Evolutionary conservation across 805 yeast genomes (phyloP).

Genomic region (Wickerhamomyces bovis): DNA sequence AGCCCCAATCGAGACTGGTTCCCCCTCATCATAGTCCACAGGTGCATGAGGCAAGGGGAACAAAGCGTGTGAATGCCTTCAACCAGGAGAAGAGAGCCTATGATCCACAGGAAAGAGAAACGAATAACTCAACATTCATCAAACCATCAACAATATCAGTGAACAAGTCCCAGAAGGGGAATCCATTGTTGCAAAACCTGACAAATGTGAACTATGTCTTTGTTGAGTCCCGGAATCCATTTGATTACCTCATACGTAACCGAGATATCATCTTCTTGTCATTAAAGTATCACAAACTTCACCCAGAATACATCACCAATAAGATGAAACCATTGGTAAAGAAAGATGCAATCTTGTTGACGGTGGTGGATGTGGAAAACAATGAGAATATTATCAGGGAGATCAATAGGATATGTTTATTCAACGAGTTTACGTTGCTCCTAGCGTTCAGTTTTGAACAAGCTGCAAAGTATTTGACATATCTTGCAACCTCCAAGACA

Average conservation of each 20-base stretch:
- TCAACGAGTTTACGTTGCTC: conserved; percentile 34
- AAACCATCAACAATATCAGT: conserved; percentile 41
- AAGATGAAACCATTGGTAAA: conserved; percentile 39
- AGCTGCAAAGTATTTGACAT: conserved; percentile 40
- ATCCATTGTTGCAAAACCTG: conserved; percentile 56
- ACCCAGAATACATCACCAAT: conserved; percentile 67
- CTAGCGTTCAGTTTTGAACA: conserved; percentile 44
- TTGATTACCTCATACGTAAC: conserved; percentile 61
- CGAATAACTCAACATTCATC: neutral
- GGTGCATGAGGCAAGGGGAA: neutral
- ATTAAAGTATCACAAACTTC: conserved; percentile 66
- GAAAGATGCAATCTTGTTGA: conserved; percentile 46
- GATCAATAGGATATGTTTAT: conserved; percentile 34
- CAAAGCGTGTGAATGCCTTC: neutral
- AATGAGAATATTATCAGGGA: conserved; percentile 39
- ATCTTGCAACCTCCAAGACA: conserved; percentile 19
- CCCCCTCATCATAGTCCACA: neutral
- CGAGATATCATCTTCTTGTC: conserved; percentile 56
- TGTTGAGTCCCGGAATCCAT: conserved; percentile 38
- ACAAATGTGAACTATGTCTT: conserved; percentile 51
- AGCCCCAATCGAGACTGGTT: neutral
- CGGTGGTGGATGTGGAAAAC: conserved; percentile 62
- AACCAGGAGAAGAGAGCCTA: neutral
- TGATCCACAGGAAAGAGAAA: neutral
- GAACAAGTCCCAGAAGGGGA: conserved; percentile 63